Evolutionary conservation across 2,329 filamentous ascomycete genomes (phyloP), one percentile per base, ranked within the genome.

Genomic region (Diaporthe vexans): DNA sequence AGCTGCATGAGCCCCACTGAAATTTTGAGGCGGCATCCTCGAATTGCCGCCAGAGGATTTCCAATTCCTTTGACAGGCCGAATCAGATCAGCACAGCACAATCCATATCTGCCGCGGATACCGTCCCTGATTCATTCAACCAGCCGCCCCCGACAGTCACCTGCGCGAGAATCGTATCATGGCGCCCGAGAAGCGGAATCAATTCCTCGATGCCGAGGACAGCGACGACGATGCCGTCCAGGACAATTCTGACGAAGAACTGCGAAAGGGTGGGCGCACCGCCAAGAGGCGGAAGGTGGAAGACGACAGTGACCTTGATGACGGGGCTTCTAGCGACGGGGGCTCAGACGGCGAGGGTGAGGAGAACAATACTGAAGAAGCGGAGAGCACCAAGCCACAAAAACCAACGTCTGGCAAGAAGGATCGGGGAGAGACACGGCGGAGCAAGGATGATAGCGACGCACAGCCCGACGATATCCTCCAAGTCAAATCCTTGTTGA

Each of bases 151-250:
- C 63, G 63, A 54, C n/a, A 40, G 6, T 40, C 29, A 40, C n/a
- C 33, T 19, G 48, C 29, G n/a, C 24, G 48, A 21, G 8, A n/a
- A 29, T 68, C 63, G n/a, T 48, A 63, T 21, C 63, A 95, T 95
- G 93, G 83, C 91, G 1, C 86, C 90, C 54, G 89, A 92, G 80
- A 94, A 93, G 80, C 89, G 89, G 78, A 95, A 95, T 81, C 89
- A 94, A 70, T 95, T 93, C 79, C 88, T 95, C 40, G 91, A 92
- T 76, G 86, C 84, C 13, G 85, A 85, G 24, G 87, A 90, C 24
- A 92, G 91, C 79, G 89, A 91, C 26, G 89, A 91, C 48, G 90
- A 91, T 59, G 86, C 86, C 51, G 84, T 84, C 76, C 83, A 86
- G 67, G 86, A 94, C 76, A 95, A 93, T 0, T 93, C 93, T 29